A percentile compares a stretch with the other conserved stretches of the same genome.
Conservation (phyloP, 2,329 filamentous ascomycete genomes). For the Tolypocladium ophioglossoides region DNA sequence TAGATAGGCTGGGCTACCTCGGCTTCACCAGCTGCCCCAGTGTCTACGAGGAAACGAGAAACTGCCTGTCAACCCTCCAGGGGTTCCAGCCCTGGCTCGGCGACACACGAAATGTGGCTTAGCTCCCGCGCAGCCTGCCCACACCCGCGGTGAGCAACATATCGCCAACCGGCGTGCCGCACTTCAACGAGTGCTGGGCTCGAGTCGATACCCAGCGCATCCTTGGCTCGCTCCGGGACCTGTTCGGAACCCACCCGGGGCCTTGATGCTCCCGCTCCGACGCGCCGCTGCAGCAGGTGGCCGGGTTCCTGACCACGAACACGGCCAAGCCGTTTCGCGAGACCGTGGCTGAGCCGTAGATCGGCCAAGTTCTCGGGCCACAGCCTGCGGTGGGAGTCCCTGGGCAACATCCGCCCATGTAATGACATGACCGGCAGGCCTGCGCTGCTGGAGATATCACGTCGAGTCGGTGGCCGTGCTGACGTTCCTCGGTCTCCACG, state of each 20-base stretch:
- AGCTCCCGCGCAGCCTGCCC: slow-evolving; percentile 25
- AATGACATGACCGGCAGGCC: slow-evolving; percentile 1
- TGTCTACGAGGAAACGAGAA: slow-evolving; percentile 30
- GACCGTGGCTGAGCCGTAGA: slow-evolving; percentile 25
- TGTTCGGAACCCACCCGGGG: slow-evolving; percentile 18
- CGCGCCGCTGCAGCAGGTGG: slow-evolving; percentile 23
- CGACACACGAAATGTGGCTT: slow-evolving; percentile 18
- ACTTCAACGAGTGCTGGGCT: slow-evolving; percentile 19
- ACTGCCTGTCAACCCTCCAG: slow-evolving; percentile 22
- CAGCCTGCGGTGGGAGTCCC: slow-evolving; percentile 31
- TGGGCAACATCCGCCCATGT: slow-evolving; percentile 12
- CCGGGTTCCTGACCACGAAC: slow-evolving; percentile 24
- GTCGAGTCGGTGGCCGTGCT: slow-evolving; percentile 18
- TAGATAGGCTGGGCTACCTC: slow-evolving; percentile 25
- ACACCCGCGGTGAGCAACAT: slow-evolving; percentile 10
- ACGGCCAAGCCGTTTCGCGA: slow-evolving; percentile 24
- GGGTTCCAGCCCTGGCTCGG: slow-evolving; percentile 7
- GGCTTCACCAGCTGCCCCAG: slow-evolving; percentile 32
- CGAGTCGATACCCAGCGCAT: slow-evolving; percentile 16
- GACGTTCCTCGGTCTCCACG: slow-evolving; percentile 15
- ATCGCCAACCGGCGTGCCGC: slow-evolving; percentile 8
- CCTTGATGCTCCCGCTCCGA: slow-evolving; percentile 8
- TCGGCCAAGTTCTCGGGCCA: slow-evolving; percentile 25
- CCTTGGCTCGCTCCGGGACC: slow-evolving; percentile 19
- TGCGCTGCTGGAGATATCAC: slow-evolving; percentile 10